Percentiles rank a stretch among this genome's conserved stretches.
These are phyloP conservation scores for Parathielavia hyrcaniae DNA, from an alignment of 495 filamentous ascomycete genomes.

Conservation along the genomic window DNA sequence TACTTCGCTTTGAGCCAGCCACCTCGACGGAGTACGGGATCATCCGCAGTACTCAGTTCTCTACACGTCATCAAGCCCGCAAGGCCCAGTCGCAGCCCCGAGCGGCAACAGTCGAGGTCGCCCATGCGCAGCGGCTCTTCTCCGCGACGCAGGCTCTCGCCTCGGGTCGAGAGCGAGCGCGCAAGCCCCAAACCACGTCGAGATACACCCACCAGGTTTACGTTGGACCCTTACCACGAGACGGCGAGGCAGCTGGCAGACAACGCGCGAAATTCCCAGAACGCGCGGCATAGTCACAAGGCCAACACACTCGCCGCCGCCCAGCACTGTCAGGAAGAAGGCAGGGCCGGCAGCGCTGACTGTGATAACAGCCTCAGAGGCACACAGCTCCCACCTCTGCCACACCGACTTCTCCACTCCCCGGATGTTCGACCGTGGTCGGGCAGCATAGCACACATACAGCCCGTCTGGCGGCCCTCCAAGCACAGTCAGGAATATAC, in stretches of 20 bases:
- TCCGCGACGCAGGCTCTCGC: not conserved
- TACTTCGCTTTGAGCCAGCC: not conserved
- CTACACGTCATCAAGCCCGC: not conserved
- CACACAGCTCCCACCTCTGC: not conserved
- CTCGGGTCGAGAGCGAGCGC: not conserved
- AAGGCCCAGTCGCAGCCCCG: not conserved
- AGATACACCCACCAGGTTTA: not conserved
- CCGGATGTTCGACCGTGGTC: not conserved
- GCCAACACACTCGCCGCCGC: not conserved
- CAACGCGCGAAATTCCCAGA: not conserved
- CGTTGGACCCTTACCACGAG: not conserved
- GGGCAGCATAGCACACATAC: not conserved
- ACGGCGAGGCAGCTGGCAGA: not conserved
- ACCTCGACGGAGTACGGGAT: not conserved
- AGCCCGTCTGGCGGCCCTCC: not conserved
- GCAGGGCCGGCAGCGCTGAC: not conserved
- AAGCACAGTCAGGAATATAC: not conserved
- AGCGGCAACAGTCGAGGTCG: not conserved
- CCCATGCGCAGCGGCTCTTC: not conserved
- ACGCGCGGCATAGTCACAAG: not conserved
- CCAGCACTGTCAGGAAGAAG: not conserved
- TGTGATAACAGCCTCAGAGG: not conserved
- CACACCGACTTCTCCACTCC: not conserved
- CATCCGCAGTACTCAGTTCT: not conserved
- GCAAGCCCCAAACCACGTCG: not conserved